phyloP scores from a whole-genome alignment of 805 yeast species.

The Starmerella kuoi region DNA sequence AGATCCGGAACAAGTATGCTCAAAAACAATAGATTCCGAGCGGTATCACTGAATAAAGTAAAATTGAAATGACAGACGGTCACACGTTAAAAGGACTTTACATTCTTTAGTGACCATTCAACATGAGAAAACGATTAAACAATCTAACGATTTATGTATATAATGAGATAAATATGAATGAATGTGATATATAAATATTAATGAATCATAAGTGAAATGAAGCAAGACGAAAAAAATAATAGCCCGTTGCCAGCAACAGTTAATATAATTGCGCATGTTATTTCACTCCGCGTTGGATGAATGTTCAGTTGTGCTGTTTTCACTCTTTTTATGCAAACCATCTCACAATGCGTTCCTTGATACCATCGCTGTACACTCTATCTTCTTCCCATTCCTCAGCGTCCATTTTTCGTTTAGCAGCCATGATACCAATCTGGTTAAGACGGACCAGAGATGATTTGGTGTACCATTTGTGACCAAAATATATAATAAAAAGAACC shows the following conservation, averaged over 20 bases:
- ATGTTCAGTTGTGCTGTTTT: too few relatives aligned
- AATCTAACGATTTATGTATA: too few relatives aligned
- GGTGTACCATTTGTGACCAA: conserved; percentile 43
- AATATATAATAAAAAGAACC: conserved; percentile 37
- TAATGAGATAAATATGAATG: too few relatives aligned
- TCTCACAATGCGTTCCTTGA: conserved; percentile 7
- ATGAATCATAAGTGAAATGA: too few relatives aligned
- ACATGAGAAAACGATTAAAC: too few relatives aligned
- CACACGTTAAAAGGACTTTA: too few relatives aligned
- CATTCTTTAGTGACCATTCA: too few relatives aligned
- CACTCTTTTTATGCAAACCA: background rate
- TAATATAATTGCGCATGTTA: background rate
- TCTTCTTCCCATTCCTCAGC: conserved; percentile 23
- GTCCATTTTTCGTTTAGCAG: conserved; percentile 31
- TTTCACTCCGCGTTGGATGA: too few relatives aligned
- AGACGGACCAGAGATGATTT: conserved; percentile 53
- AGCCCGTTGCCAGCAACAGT: background rate
- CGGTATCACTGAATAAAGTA: too few relatives aligned
- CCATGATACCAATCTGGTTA: conserved; percentile 64
- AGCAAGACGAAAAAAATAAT: background rate
- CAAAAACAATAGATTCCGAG: background rate
- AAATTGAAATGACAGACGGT: too few relatives aligned
- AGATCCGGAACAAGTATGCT: background rate
- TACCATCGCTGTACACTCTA: conserved; percentile 18
- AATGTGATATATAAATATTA: too few relatives aligned